Percentiles rank a stretch among this genome's conserved stretches.
Evolutionary conservation across 2,329 filamentous ascomycete genomes (phyloP).

Genomic region (Thelonectria blattea): DNA sequence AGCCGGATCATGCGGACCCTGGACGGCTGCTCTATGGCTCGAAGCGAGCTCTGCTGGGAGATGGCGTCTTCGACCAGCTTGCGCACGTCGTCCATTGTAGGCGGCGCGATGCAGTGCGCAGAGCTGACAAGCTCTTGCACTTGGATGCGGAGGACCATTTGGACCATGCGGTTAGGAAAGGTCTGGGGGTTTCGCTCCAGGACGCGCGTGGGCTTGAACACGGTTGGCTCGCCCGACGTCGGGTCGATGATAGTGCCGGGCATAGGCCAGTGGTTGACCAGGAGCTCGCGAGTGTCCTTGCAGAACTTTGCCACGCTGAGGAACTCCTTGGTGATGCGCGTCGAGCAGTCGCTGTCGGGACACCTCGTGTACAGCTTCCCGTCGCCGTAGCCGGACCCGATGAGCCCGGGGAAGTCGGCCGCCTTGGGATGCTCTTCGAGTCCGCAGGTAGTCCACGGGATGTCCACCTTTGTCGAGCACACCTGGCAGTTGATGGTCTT

Average conservation of each 20-base stretch:
- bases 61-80: constrained; percentile 56
- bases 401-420: constrained; percentile 37
- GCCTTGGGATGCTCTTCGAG: constrained; percentile 27
- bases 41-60: constrained; percentile 34
- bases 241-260: constrained; percentile 70
- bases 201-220: background rate
- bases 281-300: constrained; percentile 55
- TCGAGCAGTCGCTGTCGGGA: constrained; percentile 58
- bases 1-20: background rate
- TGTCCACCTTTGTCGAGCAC: constrained; percentile 43
- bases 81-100: constrained; percentile 59
- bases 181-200: constrained; percentile 41
- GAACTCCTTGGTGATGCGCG: constrained; percentile 58
- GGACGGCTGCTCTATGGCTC: constrained; percentile 28
- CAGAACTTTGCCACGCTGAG: constrained; percentile 65
- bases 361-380: constrained; percentile 59
- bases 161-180: constrained; percentile 66
- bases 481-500: constrained; percentile 54
- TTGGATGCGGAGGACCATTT: constrained; percentile 48
- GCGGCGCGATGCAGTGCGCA: constrained; percentile 32
- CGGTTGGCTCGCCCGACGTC: constrained; percentile 56
- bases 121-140: constrained; percentile 49
- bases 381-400: constrained; percentile 67
- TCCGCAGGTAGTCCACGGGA: constrained; percentile 61
- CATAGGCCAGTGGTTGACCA: constrained; percentile 59